Conservation (phyloP, 2,329 filamentous ascomycete species). For the Diaporthe sp. region DNA sequence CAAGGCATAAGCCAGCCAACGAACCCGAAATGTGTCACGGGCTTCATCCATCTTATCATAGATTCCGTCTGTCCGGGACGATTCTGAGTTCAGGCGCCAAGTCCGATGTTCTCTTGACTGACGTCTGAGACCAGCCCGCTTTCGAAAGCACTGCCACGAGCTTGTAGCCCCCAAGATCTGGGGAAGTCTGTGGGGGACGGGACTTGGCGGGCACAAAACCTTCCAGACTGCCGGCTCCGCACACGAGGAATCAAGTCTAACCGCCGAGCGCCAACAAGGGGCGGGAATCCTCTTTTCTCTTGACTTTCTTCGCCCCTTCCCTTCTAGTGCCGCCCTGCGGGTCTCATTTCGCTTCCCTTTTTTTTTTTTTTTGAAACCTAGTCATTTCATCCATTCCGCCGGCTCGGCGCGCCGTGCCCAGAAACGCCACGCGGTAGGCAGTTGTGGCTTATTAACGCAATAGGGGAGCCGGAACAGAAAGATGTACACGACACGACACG, state of each 20-base stretch:
- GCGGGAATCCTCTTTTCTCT: background rate
- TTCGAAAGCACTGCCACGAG: constrained; percentile 11
- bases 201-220: constrained; percentile 16
- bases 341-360: constrained; percentile 21
- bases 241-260: constrained; percentile 9
- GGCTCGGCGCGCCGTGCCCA: constrained; percentile 22
- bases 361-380: constrained; percentile 12
- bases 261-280: constrained; percentile 15
- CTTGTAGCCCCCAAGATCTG: constrained; percentile 24
- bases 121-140: constrained; percentile 14
- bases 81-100: constrained; percentile 13
- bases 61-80: constrained; percentile 10
- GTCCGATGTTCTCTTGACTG: constrained; percentile 20
- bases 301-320: background rate
- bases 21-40: background rate
- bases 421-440: constrained; percentile 19
- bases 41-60: background rate
- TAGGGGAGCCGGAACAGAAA: background rate
- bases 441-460: constrained; percentile 8
- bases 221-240: constrained; percentile 21
- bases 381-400: constrained; percentile 22
- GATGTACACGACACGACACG: background rate
- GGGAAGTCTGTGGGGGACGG: constrained; percentile 14
- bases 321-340: background rate
- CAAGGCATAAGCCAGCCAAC: background rate